Percentiles rank a stretch among this genome's conserved stretches.
These are phyloP conservation scores for Eucalyptus urophylla DNA, from an alignment of 345 rosid genomes.

Conservation along the genomic window DNA sequence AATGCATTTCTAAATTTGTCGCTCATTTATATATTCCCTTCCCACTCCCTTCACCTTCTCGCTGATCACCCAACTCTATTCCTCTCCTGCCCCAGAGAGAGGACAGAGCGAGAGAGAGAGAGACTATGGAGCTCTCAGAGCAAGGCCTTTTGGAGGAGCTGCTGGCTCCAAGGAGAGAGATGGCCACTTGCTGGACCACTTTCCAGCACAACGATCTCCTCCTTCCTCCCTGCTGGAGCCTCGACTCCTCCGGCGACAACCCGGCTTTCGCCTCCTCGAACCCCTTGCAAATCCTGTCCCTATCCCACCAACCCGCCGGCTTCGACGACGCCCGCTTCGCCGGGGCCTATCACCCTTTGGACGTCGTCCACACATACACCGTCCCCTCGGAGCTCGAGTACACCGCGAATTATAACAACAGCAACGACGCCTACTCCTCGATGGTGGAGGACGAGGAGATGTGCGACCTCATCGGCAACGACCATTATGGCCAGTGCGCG, in stretches of 20 bases:
- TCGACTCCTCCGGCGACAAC: conserved; percentile 30
- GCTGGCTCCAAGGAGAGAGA: conserved; percentile 44
- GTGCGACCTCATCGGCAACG: not conserved
- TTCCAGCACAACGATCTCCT: conserved; percentile 9
- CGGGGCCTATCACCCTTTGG: not conserved
- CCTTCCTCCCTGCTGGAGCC: conserved; percentile 34
- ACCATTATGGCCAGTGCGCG: not conserved
- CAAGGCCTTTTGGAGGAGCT: conserved; percentile 67
- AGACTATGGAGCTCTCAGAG: conserved; percentile 50
- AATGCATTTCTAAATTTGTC: not conserved
- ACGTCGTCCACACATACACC: not conserved
- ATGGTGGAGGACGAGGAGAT: not conserved
- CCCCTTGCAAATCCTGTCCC: conserved; percentile 6
- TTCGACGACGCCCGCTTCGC: conserved; percentile 32
- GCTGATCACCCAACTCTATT: not conserved
- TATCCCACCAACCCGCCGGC: conserved; percentile 5
- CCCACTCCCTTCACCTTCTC: not conserved
- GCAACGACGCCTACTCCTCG: not conserved
- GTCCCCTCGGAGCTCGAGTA: not conserved
- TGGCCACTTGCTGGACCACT: not conserved
- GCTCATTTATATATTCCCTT: not conserved
- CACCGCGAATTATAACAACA: not conserved
- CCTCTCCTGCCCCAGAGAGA: not conserved
- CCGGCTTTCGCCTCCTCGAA: conserved; percentile 19
- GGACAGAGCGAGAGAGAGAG: not conserved